Evolutionary conservation across 2,329 filamentous ascomycete species (phyloP).

Genomic region (Grosmannia huntii): DNA sequence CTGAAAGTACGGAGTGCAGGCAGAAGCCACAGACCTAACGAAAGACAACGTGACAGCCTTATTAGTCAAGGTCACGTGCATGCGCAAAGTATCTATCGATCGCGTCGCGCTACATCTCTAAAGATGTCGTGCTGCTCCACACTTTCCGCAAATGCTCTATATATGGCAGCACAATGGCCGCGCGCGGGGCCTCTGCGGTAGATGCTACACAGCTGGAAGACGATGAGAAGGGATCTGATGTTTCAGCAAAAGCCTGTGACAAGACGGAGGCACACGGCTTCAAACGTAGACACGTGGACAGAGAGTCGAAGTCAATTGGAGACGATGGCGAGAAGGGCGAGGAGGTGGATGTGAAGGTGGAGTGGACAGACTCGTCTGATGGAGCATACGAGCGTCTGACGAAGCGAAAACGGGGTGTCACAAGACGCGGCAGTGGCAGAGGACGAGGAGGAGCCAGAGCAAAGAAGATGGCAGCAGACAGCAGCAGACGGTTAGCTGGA

Average conservation of each 20-base stretch:
- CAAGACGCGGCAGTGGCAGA: not conserved
- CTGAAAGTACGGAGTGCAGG: no score
- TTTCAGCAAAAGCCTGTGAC: not conserved
- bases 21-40: no score
- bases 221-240: conserved; percentile 4
- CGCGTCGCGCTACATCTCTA: not conserved
- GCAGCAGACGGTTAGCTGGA: not conserved
- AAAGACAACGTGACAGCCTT: not conserved
- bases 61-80: not conserved
- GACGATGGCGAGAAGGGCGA: conserved; percentile 11
- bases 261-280: not conserved
- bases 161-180: conserved; percentile 5
- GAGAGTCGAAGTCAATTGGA: conserved; percentile 23
- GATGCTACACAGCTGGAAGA: conserved; percentile 5
- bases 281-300: conserved; percentile 2
- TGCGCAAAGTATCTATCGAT: not conserved
- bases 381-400: conserved; percentile 52
- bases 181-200: not conserved
- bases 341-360: conserved; percentile 27
- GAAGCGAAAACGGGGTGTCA: conserved; percentile 41
- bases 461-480: conserved; percentile 25
- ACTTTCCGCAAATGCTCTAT: not conserved
- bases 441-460: conserved; percentile 25
- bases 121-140: not conserved
- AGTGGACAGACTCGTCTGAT: conserved; percentile 46